phyloP scores from a whole-genome alignment of 495 filamentous ascomycete genomes.

The Penicillium longicatenatum region DNA sequence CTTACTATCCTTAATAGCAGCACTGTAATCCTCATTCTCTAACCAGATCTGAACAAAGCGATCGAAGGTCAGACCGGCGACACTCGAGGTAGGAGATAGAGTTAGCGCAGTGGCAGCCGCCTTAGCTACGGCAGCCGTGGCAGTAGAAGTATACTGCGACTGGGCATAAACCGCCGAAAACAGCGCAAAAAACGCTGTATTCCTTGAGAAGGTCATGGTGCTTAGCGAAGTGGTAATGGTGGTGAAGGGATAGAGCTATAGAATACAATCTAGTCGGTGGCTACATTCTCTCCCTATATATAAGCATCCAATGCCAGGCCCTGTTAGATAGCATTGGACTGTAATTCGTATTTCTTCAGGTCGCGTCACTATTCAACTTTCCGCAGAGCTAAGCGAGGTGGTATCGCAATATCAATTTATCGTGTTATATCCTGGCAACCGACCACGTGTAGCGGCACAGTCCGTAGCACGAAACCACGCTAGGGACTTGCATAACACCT shows the following conservation, averaged over 20 bases:
- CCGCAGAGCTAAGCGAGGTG: slow-evolving; percentile 9
- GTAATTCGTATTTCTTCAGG: neutral
- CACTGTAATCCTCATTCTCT: slow-evolving; percentile 15
- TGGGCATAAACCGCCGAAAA: slow-evolving; percentile 6
- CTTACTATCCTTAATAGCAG: slow-evolving; percentile 11
- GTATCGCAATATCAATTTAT: slow-evolving; percentile 9
- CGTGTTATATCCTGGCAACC: slow-evolving; percentile 9
- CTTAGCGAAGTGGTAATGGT: neutral
- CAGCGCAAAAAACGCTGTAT: slow-evolving; percentile 9
- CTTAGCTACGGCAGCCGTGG: slow-evolving; percentile 13
- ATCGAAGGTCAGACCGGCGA: slow-evolving; percentile 11
- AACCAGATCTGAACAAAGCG: slow-evolving; percentile 14
- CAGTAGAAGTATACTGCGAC: slow-evolving; percentile 17
- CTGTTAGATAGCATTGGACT: neutral
- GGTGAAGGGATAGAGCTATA: neutral
- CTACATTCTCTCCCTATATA: neutral
- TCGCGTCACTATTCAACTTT: neutral
- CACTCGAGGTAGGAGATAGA: slow-evolving; percentile 12
- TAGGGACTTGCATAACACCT: neutral
- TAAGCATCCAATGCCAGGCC: neutral
- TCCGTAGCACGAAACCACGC: slow-evolving; percentile 6
- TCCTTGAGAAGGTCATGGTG: slow-evolving; percentile 11
- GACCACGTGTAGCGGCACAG: slow-evolving; percentile 12
- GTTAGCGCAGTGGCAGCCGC: slow-evolving; percentile 15
- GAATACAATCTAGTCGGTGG: neutral